A percentile compares a stretch with the other conserved stretches of the same genome.
Evolutionary conservation across 2,329 filamentous ascomycete genomes (phyloP).

Genomic region (Penicillium capsulatum): DNA sequence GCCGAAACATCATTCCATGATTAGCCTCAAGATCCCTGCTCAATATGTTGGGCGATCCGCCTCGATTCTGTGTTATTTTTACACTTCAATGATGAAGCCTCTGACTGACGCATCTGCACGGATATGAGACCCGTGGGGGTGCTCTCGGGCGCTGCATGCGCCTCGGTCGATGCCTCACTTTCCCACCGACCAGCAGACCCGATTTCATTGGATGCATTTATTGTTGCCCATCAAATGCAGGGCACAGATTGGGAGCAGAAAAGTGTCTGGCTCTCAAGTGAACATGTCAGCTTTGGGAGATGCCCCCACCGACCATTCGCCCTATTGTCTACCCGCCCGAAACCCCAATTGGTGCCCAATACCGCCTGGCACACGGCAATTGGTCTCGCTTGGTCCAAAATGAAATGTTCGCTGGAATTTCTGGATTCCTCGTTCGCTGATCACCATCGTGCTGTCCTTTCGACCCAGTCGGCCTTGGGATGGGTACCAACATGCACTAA

Average conservation of each 20-base stretch:
- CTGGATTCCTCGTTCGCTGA: slow-evolving; percentile 11
- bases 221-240: slow-evolving; percentile 2
- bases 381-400: slow-evolving; percentile 20
- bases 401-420: slow-evolving; percentile 19
- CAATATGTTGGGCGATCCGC: too few relatives aligned
- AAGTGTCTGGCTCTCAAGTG: slow-evolving; percentile 14
- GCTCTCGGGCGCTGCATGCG: not conserved
- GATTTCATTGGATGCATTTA: slow-evolving; percentile 6
- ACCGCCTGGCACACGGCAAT: slow-evolving; percentile 18
- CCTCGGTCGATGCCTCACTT: not conserved
- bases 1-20: too few relatives aligned
- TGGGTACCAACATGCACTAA: slow-evolving; percentile 24
- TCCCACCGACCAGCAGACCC: slow-evolving; percentile 1
- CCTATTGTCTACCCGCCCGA: slow-evolving; percentile 18
- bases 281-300: slow-evolving; percentile 22
- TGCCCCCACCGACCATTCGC: slow-evolving; percentile 11
- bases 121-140: too few relatives aligned
- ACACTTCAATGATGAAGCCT: too few relatives aligned
- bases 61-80: too few relatives aligned
- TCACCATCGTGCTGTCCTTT: slow-evolving; percentile 7
- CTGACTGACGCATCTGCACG: too few relatives aligned
- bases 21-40: too few relatives aligned
- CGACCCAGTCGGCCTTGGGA: slow-evolving; percentile 17
- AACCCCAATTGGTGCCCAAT: slow-evolving; percentile 24
- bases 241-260: not conserved